Percentiles rank a stretch among this genome's conserved stretches.
Conservation (phyloP, 306 rosid genomes). For the Cucurbita maxima region DNA sequence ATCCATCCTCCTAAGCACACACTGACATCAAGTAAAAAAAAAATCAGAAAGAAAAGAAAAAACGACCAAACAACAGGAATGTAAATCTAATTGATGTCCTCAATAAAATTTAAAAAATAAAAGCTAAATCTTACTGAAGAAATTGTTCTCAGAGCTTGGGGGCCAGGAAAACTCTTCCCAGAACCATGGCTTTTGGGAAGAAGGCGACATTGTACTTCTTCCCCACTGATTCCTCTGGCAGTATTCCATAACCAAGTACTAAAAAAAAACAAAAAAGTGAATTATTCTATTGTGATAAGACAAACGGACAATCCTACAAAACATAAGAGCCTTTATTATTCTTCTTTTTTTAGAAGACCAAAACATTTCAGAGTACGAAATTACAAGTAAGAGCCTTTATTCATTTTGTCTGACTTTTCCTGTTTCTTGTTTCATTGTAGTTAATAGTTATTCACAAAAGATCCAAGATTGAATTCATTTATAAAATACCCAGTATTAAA, state of each 20-base stretch:
- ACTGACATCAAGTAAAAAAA: neutral
- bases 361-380: neutral
- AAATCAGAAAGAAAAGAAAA: neutral
- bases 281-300: slow-evolving; percentile 11
- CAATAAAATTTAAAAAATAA: neutral
- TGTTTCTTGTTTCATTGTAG: neutral
- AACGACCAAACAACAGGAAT: neutral
- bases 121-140: slow-evolving; percentile 31
- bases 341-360: neutral
- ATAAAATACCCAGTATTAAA: slow-evolving; percentile 63
- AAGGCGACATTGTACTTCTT: slow-evolving; percentile 81
- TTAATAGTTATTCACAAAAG: neutral
- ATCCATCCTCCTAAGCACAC: neutral
- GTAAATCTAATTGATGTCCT: slow-evolving; percentile 22
- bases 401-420: neutral
- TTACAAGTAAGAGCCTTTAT: neutral
- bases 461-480: neutral
- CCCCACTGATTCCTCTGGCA: slow-evolving; percentile 82
- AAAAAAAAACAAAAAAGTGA: slow-evolving; percentile 15
- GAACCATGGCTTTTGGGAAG: slow-evolving; percentile 98
- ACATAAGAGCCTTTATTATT: neutral
- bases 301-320: neutral
- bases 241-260: slow-evolving; percentile 97
- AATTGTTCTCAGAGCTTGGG: slow-evolving; percentile 63
- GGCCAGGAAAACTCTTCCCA: slow-evolving; percentile 94